phyloP scores from a whole-genome alignment of 2,329 filamentous ascomycete genomes.

The Aspergillus fumigatus region DNA sequence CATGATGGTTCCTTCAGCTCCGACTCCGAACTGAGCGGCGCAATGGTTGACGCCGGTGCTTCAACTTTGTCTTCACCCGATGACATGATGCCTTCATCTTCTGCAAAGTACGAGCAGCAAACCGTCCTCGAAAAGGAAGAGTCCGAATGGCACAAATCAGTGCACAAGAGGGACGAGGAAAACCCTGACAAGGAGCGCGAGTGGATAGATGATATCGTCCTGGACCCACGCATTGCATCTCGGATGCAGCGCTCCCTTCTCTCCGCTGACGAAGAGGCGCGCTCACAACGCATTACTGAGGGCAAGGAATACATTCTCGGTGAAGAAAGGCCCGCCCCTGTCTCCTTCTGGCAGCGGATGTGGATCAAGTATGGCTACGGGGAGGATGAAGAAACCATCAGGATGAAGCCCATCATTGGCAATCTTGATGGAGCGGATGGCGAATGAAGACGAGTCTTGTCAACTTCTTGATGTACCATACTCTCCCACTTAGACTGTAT shows the following conservation, averaged over 20 bases:
- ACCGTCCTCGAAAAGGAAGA: conserved; percentile 66
- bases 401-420: conserved; percentile 38
- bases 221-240: conserved; percentile 70
- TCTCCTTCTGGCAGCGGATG: conserved; percentile 36
- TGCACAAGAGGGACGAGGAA: conserved; percentile 52
- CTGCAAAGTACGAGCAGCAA: conserved; percentile 58
- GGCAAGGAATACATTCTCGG: conserved; percentile 67
- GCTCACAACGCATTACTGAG: conserved; percentile 58
- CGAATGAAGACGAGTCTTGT: conserved; percentile 6
- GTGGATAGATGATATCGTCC: conserved; percentile 68
- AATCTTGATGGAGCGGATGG: conserved; percentile 34
- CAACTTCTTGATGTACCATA: neutral
- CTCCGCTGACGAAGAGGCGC: conserved; percentile 62
- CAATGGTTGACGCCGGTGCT: conserved; percentile 16
- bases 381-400: conserved; percentile 36
- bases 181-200: conserved; percentile 60
- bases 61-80: conserved; percentile 39
- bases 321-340: conserved; percentile 43
- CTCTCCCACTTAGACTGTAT: neutral
- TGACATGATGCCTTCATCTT: conserved; percentile 21
- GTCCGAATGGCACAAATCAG: conserved; percentile 77
- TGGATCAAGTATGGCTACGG: conserved; percentile 40
- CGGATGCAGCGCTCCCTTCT: conserved; percentile 80
- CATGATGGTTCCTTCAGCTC: conserved; percentile 21
- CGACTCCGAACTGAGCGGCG: conserved; percentile 15